A percentile compares a stretch with the other conserved stretches of the same genome.
phyloP scores from a whole-genome alignment of 2,329 filamentous ascomycete genomes.

The Aspergillus terreus region DNA sequence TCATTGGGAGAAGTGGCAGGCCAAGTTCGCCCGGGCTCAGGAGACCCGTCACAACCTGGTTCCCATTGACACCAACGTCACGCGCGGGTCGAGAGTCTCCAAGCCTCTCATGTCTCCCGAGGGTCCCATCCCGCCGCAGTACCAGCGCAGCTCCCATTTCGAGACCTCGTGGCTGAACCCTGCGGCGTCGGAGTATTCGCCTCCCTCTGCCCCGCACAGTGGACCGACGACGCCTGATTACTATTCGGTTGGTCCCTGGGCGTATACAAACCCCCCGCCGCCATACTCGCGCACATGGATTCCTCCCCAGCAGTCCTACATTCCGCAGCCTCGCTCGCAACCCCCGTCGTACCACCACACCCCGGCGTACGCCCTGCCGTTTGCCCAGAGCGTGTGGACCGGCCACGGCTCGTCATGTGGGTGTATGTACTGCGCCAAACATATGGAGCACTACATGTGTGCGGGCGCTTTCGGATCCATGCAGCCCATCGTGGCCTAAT shows the following conservation, averaged over 20 bases:
- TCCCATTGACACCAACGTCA: conserved; percentile 63
- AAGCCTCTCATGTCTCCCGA: conserved; percentile 49
- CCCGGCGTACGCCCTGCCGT: conserved; percentile 46
- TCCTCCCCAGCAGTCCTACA: conserved; percentile 32
- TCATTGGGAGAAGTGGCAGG: conserved; percentile 64
- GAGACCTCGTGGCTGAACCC: conserved; percentile 52
- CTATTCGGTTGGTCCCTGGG: conserved; percentile 42
- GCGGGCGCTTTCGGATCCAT: conserved; percentile 40
- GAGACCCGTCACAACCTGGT: conserved; percentile 51
- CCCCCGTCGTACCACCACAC: conserved; percentile 47
- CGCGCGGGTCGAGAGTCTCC: conserved; percentile 48
- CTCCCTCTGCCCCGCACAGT: conserved; percentile 48
- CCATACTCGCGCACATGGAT: conserved; percentile 41
- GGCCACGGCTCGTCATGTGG: conserved; percentile 45
- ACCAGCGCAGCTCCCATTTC: conserved; percentile 43
- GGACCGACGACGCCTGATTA: conserved; percentile 47
- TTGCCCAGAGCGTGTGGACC: conserved; percentile 46
- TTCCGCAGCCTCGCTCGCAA: conserved; percentile 39
- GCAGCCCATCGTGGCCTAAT: conserved; percentile 42
- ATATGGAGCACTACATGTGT: conserved; percentile 49
- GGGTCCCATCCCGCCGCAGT: conserved; percentile 48
- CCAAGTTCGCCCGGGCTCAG: conserved; percentile 46
- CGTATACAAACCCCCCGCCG: conserved; percentile 39
- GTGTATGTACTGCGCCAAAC: conserved; percentile 47
- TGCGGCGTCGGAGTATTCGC: conserved; percentile 48